Conservation (phyloP, 2,329 filamentous ascomycete genomes). For the Arachnomyces sp. region DNA sequence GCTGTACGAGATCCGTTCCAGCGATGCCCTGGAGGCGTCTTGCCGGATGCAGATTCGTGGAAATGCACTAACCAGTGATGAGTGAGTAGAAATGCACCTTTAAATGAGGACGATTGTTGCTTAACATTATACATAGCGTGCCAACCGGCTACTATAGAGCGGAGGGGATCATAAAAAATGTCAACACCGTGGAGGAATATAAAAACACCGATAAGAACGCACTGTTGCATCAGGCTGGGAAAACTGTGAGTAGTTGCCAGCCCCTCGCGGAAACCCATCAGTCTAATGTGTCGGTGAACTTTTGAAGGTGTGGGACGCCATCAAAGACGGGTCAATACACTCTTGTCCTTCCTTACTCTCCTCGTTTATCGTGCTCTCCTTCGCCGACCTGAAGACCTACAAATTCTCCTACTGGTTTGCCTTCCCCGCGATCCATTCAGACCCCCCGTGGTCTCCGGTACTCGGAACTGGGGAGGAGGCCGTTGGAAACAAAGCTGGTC, state of each 20-base stretch:
- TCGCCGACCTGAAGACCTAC: constrained; percentile 94
- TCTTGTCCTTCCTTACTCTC: constrained; percentile 85
- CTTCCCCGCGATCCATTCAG: constrained; percentile 85
- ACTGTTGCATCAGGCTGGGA: constrained; percentile 68
- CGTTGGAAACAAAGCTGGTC: constrained; percentile 5
- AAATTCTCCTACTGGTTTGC: constrained; percentile 98
- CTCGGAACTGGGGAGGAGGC: constrained; percentile 2
- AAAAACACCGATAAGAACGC: constrained; percentile 70
- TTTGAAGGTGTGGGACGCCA: constrained; percentile 85
- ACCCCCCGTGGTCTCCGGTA: constrained; percentile 67
- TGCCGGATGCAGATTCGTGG: constrained; percentile 86
- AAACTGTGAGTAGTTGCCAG: constrained; percentile 51
- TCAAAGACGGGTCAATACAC: constrained; percentile 92
- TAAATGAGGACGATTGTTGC: background rate
- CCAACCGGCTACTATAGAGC: constrained; percentile 68
- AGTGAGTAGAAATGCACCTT: constrained; percentile 47
- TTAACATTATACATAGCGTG: constrained; percentile 40
- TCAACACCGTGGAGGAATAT: constrained; percentile 93
- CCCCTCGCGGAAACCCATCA: background rate
- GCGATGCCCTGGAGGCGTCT: constrained; percentile 63
- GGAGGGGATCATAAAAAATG: constrained; percentile 90
- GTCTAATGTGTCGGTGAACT: constrained; percentile 10
- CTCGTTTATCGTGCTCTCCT: constrained; percentile 82
- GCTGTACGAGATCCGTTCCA: constrained; percentile 73
- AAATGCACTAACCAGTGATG: constrained; percentile 72